phyloP scores from a whole-genome alignment of 257 asterid genomes.

The Primulina huaijiensis region DNA sequence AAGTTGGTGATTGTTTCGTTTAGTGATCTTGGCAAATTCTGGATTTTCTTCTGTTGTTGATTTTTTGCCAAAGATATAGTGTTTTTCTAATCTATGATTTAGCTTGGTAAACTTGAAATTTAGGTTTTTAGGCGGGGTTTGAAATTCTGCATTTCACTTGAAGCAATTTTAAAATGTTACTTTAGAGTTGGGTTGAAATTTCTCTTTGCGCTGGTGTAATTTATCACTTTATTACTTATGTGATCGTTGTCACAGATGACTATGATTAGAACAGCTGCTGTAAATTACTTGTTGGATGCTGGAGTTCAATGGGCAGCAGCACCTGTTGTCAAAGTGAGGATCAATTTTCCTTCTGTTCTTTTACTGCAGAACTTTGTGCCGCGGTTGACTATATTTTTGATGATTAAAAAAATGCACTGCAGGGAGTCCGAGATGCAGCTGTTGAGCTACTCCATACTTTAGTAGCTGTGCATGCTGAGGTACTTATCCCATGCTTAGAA shows the following conservation, averaged over 20 bases:
- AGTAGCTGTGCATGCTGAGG: slow-evolving; percentile 98
- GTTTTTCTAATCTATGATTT: background rate
- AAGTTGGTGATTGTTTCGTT: background rate
- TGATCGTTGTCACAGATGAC: slow-evolving; percentile 50
- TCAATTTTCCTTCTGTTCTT: slow-evolving; percentile 5
- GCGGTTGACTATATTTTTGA: slow-evolving; percentile 16
- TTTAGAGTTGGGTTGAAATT: slow-evolving; percentile 10
- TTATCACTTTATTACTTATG: slow-evolving; percentile 22
- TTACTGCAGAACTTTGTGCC: slow-evolving; percentile 20
- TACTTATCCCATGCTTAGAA: slow-evolving; percentile 26
- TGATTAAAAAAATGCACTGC: slow-evolving; percentile 27
- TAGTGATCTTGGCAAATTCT: background rate
- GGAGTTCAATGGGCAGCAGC: slow-evolving; percentile 97
- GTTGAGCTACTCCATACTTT: slow-evolving; percentile 90
- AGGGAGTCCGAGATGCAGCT: slow-evolving; percentile 98
- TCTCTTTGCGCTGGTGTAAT: background rate
- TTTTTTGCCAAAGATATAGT: background rate
- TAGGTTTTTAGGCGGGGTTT: background rate
- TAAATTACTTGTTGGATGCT: slow-evolving; percentile 85
- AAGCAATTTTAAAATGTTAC: slow-evolving; percentile 7
- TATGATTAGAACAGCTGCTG: slow-evolving; percentile 82
- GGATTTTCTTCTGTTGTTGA: background rate
- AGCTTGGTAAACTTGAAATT: background rate
- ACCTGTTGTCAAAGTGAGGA: slow-evolving; percentile 76
- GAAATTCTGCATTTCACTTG: background rate